Evolutionary conservation across 768 basidiomycete genomes (phyloP).

Genomic region (Inosperma sp.): DNA sequence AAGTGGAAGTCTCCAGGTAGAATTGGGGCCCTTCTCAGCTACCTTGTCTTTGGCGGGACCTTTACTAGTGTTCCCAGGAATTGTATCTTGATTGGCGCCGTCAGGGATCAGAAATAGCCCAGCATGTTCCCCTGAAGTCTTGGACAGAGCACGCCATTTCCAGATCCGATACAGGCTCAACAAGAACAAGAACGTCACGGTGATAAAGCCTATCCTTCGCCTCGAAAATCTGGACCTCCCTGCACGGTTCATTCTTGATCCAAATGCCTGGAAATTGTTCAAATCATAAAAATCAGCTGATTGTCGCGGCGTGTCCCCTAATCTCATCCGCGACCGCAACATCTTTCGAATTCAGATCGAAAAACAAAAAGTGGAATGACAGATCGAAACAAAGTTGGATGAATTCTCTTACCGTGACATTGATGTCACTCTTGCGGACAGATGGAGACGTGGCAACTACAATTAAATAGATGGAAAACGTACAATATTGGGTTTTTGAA

Average conservation of each 20-base stretch:
- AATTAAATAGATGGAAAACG: too few relatives aligned
- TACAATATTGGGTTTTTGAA: too few relatives aligned
- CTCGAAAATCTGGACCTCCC: neutral
- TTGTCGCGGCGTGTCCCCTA: neutral
- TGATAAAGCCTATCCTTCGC: neutral
- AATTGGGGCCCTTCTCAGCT: neutral
- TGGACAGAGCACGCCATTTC: neutral
- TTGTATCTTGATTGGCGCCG: neutral
- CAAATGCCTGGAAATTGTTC: neutral
- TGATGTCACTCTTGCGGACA: too few relatives aligned
- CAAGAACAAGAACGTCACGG: neutral
- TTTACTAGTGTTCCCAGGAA: neutral
- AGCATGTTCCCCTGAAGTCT: neutral
- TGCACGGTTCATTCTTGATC: neutral
- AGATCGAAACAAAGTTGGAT: too few relatives aligned
- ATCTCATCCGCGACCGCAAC: neutral
- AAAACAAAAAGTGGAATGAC: neutral
- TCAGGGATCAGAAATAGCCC: neutral
- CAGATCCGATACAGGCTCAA: neutral
- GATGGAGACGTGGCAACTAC: too few relatives aligned
- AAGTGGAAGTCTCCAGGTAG: slow-evolving; percentile 16
- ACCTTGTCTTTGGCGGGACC: neutral
- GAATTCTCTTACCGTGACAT: too few relatives aligned
- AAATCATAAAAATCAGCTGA: neutral
- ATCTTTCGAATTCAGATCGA: neutral